Conservation (phyloP, 2,329 filamentous ascomycete genomes). For the Diaporthe sp. region DNA sequence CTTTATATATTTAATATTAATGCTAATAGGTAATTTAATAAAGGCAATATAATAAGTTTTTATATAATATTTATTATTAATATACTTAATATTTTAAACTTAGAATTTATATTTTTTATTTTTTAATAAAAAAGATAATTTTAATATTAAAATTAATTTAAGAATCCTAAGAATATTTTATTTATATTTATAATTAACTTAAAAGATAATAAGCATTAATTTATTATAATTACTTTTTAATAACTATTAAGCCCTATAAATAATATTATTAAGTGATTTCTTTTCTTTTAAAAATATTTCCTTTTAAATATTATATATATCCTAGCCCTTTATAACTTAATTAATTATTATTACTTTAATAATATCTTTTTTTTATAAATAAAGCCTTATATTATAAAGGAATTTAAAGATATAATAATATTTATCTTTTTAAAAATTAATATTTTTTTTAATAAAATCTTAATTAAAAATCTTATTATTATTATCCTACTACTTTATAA, state of each 20-base stretch:
- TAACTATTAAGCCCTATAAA: not conserved
- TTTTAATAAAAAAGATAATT: not conserved
- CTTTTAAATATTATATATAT: not conserved
- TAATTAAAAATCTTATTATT: not conserved
- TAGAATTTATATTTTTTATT: not conserved
- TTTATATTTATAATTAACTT: not conserved
- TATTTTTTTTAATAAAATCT: not conserved
- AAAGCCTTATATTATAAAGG: not conserved
- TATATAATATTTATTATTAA: not conserved
- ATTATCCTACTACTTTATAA: not conserved
- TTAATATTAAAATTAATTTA: not conserved
- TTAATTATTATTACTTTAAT: not conserved
- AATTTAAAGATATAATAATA: not conserved
- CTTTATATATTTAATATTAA: not conserved
- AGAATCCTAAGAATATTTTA: too few species aligned
- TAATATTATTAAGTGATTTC: not conserved
- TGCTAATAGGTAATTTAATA: not conserved
- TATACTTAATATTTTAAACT: not conserved
- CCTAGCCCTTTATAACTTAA: rapidly evolving
- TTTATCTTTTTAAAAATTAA: not conserved
- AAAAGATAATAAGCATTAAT: not conserved
- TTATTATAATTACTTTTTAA: not conserved
- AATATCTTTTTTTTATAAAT: not conserved
- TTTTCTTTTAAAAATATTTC: not conserved
- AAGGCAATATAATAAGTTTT: not conserved